Conservation (phyloP, 768 basidiomycete species). For the Ramaria sp. region DNA sequence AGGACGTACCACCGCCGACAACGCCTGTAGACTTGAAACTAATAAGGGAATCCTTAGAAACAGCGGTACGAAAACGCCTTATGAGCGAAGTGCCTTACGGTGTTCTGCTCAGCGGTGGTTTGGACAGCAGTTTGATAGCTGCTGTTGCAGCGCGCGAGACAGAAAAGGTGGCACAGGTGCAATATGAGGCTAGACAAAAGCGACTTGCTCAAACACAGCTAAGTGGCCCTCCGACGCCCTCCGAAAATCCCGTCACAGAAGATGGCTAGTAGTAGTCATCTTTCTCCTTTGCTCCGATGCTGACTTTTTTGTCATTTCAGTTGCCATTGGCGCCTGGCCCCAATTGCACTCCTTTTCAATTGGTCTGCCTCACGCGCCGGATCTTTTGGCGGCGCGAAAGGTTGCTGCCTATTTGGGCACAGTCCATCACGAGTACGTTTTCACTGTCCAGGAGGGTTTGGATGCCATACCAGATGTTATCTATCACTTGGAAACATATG, state of each 20-base stretch:
- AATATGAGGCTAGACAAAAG: constrained; percentile 57
- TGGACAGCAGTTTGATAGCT: constrained; percentile 94
- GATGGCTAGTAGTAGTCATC: constrained; percentile 32
- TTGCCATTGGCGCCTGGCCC: constrained; percentile 81
- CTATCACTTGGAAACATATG: constrained; percentile 96
- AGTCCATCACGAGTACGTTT: constrained; percentile 93
- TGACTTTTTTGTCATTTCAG: constrained; percentile 24
- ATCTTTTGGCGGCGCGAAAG: constrained; percentile 87
- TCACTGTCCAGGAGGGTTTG: constrained; percentile 95
- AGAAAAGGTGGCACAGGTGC: constrained; percentile 76
- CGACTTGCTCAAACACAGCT: constrained; percentile 36
- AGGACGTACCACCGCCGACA: constrained; percentile 49
- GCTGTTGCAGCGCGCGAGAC: constrained; percentile 92
- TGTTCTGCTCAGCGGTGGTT: constrained; percentile 87
- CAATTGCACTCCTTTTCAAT: constrained; percentile 97
- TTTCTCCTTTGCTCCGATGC: background rate
- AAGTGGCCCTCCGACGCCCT: constrained; percentile 52
- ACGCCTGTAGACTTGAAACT: constrained; percentile 51
- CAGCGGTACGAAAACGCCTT: constrained; percentile 84
- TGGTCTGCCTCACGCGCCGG: constrained; percentile 89
- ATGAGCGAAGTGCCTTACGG: constrained; percentile 99
- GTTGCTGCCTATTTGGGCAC: constrained; percentile 91
- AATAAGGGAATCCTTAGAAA: constrained; percentile 77
- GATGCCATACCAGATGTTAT: constrained; percentile 98
- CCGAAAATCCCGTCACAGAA: constrained; percentile 30